These are phyloP conservation scores for Metschnikowia gruessii DNA, from an alignment of 805 yeast genomes.

Conservation along the genomic window DNA sequence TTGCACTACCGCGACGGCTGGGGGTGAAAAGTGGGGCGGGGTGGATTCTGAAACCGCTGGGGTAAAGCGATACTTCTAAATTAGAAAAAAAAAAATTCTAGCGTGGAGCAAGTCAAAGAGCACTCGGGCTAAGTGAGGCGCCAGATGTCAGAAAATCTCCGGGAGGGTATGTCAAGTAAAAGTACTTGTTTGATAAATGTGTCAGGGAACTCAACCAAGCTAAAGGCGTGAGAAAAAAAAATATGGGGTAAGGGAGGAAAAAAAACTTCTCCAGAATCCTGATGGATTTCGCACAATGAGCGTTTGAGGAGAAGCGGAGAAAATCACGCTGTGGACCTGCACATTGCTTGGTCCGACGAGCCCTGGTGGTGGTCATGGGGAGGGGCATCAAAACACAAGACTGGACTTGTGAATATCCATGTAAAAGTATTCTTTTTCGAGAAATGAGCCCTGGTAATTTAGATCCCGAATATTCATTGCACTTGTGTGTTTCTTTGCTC, in stretches of 20 bases:
- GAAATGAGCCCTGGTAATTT: no score
- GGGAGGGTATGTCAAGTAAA: background rate
- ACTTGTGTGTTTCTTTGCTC: no score
- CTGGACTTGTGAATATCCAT: no score
- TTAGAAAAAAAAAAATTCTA: background rate
- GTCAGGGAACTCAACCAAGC: slow-evolving; percentile 4
- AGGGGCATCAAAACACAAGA: background rate
- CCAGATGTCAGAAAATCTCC: background rate
- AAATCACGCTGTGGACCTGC: slow-evolving; percentile 12
- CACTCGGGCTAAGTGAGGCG: background rate
- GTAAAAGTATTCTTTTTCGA: no score
- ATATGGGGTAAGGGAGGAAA: slow-evolving; percentile 20
- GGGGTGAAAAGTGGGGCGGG: slow-evolving; percentile 8
- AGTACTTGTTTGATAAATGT: background rate
- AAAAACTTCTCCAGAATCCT: slow-evolving; percentile 18
- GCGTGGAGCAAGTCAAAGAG: background rate
- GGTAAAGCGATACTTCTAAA: background rate
- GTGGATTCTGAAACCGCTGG: background rate
- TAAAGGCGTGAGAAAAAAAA: slow-evolving; percentile 12
- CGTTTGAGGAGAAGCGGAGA: slow-evolving; percentile 22
- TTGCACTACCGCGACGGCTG: slow-evolving; percentile 1
- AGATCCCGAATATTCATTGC: no score
- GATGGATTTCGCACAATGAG: slow-evolving; percentile 17
- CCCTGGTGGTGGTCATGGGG: slow-evolving; percentile 1
- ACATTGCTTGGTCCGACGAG: background rate